Conservation (phyloP, 306 rosid species). For the Acacia crassicarpa region DNA sequence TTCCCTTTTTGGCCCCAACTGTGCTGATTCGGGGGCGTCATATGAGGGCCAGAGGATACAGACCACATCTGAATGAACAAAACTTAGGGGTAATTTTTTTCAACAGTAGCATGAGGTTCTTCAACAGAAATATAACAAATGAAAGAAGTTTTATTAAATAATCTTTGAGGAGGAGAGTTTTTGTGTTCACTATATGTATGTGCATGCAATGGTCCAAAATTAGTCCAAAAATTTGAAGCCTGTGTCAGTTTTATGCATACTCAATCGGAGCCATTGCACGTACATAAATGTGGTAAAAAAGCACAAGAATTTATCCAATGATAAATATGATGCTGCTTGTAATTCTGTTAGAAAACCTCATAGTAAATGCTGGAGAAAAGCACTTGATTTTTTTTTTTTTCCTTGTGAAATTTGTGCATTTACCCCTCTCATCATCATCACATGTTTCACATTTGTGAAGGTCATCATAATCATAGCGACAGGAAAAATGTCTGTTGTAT, state of each 20-base stretch:
- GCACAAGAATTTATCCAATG: background rate
- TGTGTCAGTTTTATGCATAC: background rate
- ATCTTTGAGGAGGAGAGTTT: background rate
- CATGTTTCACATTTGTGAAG: background rate
- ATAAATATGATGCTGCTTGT: background rate
- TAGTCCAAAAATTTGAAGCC: background rate
- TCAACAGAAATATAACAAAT: background rate
- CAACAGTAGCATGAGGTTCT: background rate
- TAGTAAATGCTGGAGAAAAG: background rate
- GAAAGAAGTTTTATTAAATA: background rate
- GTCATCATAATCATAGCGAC: background rate
- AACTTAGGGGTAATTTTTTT: background rate
- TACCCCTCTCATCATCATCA: background rate
- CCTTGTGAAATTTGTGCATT: background rate
- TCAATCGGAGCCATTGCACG: background rate
- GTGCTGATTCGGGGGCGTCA: slow-evolving; percentile 29
- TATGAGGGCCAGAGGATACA: background rate
- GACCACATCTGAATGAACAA: background rate
- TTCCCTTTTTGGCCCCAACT: slow-evolving; percentile 26
- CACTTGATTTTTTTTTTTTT: background rate
- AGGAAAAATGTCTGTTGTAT: background rate
- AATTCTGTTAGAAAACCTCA: background rate
- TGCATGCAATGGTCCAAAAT: background rate
- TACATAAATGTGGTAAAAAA: background rate
- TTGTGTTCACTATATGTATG: background rate